These are phyloP conservation scores for Protomyces arabidopsidicola DNA, from an alignment of 1,139 yeast species.

Conservation along the genomic window DNA sequence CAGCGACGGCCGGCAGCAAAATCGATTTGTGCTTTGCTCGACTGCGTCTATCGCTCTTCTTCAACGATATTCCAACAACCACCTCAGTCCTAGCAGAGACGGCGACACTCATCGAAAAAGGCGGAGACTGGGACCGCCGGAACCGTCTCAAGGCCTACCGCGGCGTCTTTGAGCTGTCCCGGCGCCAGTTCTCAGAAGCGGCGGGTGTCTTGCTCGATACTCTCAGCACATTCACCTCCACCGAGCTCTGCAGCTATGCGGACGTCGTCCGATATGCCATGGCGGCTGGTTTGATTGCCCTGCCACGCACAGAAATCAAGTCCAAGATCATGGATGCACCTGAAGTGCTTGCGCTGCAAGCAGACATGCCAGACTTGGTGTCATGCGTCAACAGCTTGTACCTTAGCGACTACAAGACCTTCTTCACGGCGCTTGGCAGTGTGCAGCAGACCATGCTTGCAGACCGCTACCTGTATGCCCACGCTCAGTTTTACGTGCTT, in stretches of 20 bases:
- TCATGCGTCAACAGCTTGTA: constrained; percentile 86
- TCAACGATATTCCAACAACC: constrained; percentile 66
- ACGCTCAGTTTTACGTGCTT: constrained; percentile 76
- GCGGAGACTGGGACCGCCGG: constrained; percentile 99
- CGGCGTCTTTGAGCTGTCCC: constrained; percentile 78
- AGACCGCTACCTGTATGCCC: constrained; percentile 71
- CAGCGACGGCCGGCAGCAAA: constrained; percentile 76
- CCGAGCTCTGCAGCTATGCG: constrained; percentile 84
- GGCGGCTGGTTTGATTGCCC: constrained; percentile 73
- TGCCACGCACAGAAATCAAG: constrained; percentile 81
- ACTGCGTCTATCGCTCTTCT: constrained; percentile 82
- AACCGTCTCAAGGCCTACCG: constrained; percentile 87
- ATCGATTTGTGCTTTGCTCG: constrained; percentile 80
- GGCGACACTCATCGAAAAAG: constrained; percentile 72
- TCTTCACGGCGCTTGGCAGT: constrained; percentile 71
- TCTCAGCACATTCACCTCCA: constrained; percentile 92
- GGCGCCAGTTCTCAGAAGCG: constrained; percentile 80
- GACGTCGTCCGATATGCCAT: constrained; percentile 86
- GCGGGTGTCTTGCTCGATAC: constrained; percentile 81
- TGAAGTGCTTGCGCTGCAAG: constrained; percentile 75
- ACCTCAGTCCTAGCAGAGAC: constrained; percentile 71
- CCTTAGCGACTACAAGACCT: constrained; percentile 79
- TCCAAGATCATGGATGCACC: constrained; percentile 87
- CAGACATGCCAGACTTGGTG: constrained; percentile 66
- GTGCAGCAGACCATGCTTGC: constrained; percentile 72